Conservation (phyloP, 1,284 basidiomycete species). For the Laetiporus sulphureus region DNA sequence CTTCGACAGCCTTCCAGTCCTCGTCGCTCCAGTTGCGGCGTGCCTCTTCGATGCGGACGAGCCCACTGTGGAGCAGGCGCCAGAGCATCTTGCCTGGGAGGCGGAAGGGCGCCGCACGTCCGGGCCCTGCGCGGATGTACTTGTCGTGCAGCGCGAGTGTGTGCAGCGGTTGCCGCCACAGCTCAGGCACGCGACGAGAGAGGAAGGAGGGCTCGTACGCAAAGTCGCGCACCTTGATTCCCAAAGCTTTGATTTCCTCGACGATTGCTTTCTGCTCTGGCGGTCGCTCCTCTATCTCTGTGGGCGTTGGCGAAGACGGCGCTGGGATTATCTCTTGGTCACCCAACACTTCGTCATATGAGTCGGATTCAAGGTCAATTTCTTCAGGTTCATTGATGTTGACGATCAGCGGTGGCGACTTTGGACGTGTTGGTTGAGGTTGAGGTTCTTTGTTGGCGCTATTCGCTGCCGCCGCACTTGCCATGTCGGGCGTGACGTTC, state of each 20-base stretch:
- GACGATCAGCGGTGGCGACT: neutral
- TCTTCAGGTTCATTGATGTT: conserved; percentile 10
- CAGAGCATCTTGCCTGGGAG: conserved; percentile 39
- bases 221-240: conserved; percentile 49
- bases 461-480: neutral
- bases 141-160: conserved; percentile 19
- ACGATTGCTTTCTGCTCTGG: conserved; percentile 26
- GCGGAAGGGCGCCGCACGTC: conserved; percentile 16
- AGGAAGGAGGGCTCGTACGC: conserved; percentile 24
- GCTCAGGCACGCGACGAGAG: conserved; percentile 13
- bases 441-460: neutral
- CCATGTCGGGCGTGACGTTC: neutral
- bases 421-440: neutral
- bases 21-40: conserved; percentile 30
- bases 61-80: conserved; percentile 40
- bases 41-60: conserved; percentile 38
- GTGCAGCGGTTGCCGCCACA: conserved; percentile 17
- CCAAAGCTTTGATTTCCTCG: conserved; percentile 25
- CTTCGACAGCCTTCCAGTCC: conserved; percentile 36
- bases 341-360: neutral
- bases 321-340: too few relatives aligned
- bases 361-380: too few relatives aligned
- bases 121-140: conserved; percentile 22
- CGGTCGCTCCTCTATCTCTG: conserved; percentile 11
- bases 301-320: conserved; percentile 19